phyloP scores from a whole-genome alignment of 306 rosid genomes.

The Pueraria montana region DNA sequence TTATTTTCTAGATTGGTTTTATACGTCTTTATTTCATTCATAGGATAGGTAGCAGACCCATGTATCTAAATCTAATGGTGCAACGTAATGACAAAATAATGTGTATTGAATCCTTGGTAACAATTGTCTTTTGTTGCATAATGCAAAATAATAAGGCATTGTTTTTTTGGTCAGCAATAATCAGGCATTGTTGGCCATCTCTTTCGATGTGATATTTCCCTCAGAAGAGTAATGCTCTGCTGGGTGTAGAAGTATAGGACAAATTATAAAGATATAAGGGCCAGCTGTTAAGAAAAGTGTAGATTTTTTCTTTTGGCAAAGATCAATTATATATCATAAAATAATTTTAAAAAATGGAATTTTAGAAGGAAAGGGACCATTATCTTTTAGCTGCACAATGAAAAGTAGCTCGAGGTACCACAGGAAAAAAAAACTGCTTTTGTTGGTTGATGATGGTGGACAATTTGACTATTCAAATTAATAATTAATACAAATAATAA shows the following conservation, averaged over 20 bases:
- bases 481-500: neutral
- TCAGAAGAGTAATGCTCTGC: constrained; percentile 1
- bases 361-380: constrained; percentile 27
- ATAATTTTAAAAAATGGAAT: neutral
- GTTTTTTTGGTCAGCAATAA: neutral
- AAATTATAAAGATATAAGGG: constrained; percentile 4
- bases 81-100: constrained; percentile 32
- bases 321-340: neutral
- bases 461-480: neutral
- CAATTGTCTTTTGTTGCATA: constrained; percentile 31
- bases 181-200: neutral
- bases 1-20: neutral
- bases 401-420: neutral
- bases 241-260: constrained; percentile 9
- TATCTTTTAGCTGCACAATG: neutral
- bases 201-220: constrained; percentile 30
- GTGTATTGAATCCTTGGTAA: constrained; percentile 12
- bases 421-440: neutral
- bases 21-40: neutral
- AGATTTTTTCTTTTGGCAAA: neutral
- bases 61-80: constrained; percentile 25
- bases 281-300: constrained; percentile 40
- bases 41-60: constrained; percentile 6
- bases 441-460: neutral
- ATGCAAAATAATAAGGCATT: constrained; percentile 29